Evolutionary conservation across 2,329 filamentous ascomycete genomes (phyloP), one percentile per base, ranked within the genome.

Genomic region (Hypoxylon sp.): DNA sequence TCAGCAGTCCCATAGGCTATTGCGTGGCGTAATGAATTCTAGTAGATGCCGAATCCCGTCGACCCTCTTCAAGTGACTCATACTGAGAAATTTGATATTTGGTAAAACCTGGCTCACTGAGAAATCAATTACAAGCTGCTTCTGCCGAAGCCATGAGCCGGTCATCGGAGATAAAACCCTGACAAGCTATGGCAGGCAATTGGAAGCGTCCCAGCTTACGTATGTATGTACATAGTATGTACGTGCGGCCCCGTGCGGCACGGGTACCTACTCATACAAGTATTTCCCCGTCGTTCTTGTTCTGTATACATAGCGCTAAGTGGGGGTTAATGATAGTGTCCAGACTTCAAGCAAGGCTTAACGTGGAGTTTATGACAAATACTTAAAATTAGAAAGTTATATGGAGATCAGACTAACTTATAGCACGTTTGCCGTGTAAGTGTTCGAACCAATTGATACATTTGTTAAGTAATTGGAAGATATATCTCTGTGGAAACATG

Each of bases 101-200:
- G 13, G 21, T 45, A 7, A 25, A 43, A 9, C 53, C 50, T 30
- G 32, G 46, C 46, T 9, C 28, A 17, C 48, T 4, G 28, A 30
- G 48, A 17, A 51, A 51, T 17, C 28, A 10, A 34, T 6, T 3
- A 38, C 10, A 19, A 25, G n/a, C 14, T 17, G 51, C n/a, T 49
- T 51, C 50, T 62, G 53, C 65, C 62, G 65, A 68, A 58, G 23
- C 34, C 19, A 57, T 34, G 38, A 51, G 57, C 67, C 67, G 60
- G 67, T 69, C 11, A 67, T 62, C 67, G 67, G 67, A 69, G 67
- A 69, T 69, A 69, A 67, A 55, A 23, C 32, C n/a, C n/a, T n/a
- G n/a, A n/a, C 32, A 52, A 21, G 19, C 43, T 59, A 36, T 25
- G 38, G 53, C 48, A 55, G 65, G 58, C 43, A 65, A 53, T 10